Base-by-base conservation (phyloP, 768 basidiomycete species). In the Zangia roseola region DNA sequence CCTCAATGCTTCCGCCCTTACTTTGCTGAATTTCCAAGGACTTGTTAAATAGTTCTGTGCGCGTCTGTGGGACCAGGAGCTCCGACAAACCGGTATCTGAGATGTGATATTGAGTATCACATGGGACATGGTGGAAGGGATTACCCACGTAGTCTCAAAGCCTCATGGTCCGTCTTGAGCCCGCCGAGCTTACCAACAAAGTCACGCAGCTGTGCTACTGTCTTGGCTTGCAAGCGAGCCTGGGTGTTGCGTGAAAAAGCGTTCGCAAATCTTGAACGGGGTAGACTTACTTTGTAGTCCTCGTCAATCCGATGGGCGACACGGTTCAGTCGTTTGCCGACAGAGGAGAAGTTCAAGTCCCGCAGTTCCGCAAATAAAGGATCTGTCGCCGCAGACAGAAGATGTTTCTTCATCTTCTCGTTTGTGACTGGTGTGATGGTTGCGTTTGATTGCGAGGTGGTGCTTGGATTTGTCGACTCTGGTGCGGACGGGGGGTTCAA, bases 1-100 rank as follows among this genome's bases (percentile, higher is more conserved):
- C 34, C 34, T 34, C 25, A 41, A 39, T 30, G 24, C 19, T 16
- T 54, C 48, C 12, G 19, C 14, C 24, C 81, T 62, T 61, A 93
- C 94, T 98, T 68, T 98, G 97, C 62, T 98, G 95, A 13, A 97
- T 88, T 71, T 98, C 94, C 10, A 99, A 74, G 10, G 86, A 88
- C 61, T 84, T 88, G 69, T 93, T 92, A 71, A 99, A 99, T 39
- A 86, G 71, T 34, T 95, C 89, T 13, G 89, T 88, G 45, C 82
- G 76, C 2, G 94, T 98, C 50, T 86, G 74, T 20, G 89, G 84
- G 51, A 93, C 82, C 36, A 99, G 76, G 63, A 93, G 72, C 69
- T 98, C 97, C n/a, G 92, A 94, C 39, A 99, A 64, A 25, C 88
- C 88, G 47, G 94, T 98, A 67, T 99, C 97, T 98, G 35, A 28